These are phyloP conservation scores for Fraxinus platypoda DNA, from an alignment of 305 asterid genomes.

Conservation along the genomic window DNA sequence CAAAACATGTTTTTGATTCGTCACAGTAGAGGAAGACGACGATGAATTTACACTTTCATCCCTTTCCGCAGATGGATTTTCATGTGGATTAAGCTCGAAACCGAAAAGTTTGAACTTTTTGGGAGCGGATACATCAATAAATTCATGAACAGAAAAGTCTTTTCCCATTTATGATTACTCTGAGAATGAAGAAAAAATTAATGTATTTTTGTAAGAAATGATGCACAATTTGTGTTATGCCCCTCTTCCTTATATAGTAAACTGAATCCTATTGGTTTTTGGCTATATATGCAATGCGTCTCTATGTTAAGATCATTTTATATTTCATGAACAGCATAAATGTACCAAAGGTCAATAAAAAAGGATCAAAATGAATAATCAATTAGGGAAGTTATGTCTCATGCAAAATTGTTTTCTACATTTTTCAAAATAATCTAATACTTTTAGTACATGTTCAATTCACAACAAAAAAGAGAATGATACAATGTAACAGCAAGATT, in stretches of 20 bases:
- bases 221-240: neutral
- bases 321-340: neutral
- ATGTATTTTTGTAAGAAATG: neutral
- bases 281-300: neutral
- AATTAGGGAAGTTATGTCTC: neutral
- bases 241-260: neutral
- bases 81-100: conserved; percentile 43
- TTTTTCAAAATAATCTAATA: too few species aligned
- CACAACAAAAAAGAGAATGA: neutral
- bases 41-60: conserved; percentile 70
- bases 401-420: neutral
- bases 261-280: neutral
- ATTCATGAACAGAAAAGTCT: conserved; percentile 38
- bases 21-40: conserved; percentile 48
- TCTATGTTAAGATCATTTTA: neutral
- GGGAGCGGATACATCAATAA: conserved; percentile 5
- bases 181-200: neutral
- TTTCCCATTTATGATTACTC: conserved; percentile 35
- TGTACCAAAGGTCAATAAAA: neutral
- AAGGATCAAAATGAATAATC: neutral
- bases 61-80: conserved; percentile 26
- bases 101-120: conserved; percentile 69
- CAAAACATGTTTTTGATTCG: conserved; percentile 22
- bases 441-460: neutral
- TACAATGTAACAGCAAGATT: too few species aligned